phyloP scores from a whole-genome alignment of 192 early-diverging fungal species.

The Coemansia sp. region DNA sequence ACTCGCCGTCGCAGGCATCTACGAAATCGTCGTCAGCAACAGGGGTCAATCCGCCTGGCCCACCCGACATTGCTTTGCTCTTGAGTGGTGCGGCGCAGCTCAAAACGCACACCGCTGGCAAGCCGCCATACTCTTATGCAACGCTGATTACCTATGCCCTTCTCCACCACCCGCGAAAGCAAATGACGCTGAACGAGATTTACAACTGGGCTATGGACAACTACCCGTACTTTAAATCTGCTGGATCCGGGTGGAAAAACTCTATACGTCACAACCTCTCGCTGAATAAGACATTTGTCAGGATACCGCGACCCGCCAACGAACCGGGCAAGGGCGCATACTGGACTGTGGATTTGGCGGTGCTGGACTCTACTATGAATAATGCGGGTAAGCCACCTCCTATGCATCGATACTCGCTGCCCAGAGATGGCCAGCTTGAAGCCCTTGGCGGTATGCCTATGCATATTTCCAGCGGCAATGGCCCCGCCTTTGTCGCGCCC shows the following conservation, averaged over 20 bases:
- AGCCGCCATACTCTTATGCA: slow-evolving; percentile 86
- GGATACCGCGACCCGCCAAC: slow-evolving; percentile 76
- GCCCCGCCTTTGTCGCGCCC: not conserved
- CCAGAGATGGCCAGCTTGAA: slow-evolving; percentile 7
- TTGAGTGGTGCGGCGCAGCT: slow-evolving; percentile 52
- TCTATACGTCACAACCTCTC: slow-evolving; percentile 91
- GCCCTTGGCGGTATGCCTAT: not conserved
- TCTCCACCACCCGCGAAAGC: slow-evolving; percentile 63
- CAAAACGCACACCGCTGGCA: slow-evolving; percentile 53
- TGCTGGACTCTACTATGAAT: slow-evolving; percentile 38
- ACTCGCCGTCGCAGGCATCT: slow-evolving; percentile 2
- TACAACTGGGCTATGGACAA: slow-evolving; percentile 80
- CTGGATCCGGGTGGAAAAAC: slow-evolving; percentile 79
- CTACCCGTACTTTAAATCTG: slow-evolving; percentile 80
- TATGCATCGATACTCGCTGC: slow-evolving; percentile 31
- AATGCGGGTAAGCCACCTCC: slow-evolving; percentile 23
- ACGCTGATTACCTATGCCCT: slow-evolving; percentile 85
- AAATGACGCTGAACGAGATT: slow-evolving; percentile 84
- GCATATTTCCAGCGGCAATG: not conserved
- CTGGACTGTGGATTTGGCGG: slow-evolving; percentile 73
- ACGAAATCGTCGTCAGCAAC: slow-evolving; percentile 1
- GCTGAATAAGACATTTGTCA: slow-evolving; percentile 81
- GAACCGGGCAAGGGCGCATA: slow-evolving; percentile 89
- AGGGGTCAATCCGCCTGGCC: slow-evolving; percentile 1
- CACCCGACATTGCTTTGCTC: slow-evolving; percentile 50